These are phyloP conservation scores for Penicillium cosmopolitanum DNA, from an alignment of 495 filamentous ascomycete species.

Conservation along the genomic window DNA sequence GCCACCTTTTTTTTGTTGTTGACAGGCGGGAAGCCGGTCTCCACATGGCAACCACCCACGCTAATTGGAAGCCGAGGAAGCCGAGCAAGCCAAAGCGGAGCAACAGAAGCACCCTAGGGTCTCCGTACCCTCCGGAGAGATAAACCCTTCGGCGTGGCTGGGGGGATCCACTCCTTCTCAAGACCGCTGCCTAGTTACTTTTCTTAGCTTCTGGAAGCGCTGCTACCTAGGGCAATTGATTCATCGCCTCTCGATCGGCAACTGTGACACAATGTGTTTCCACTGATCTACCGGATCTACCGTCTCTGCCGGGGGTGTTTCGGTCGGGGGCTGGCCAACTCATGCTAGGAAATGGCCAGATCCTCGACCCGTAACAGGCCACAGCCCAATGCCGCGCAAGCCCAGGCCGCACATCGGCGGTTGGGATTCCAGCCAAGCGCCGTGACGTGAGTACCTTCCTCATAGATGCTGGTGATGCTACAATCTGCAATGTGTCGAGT, in stretches of 20 bases:
- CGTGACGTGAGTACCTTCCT: conserved; percentile 60
- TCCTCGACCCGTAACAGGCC: conserved; percentile 72
- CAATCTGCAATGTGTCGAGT: conserved; percentile 40
- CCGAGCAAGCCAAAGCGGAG: neutral
- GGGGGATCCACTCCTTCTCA: conserved; percentile 23
- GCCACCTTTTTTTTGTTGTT: conserved; percentile 16
- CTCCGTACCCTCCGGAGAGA: too few species aligned
- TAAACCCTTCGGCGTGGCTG: conserved; percentile 23
- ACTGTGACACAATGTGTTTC: conserved; percentile 11
- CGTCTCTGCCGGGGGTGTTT: conserved; percentile 8
- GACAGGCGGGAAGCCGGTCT: conserved; percentile 3
- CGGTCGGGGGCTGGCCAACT: conserved; percentile 12
- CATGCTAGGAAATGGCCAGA: conserved; percentile 51
- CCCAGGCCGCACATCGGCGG: conserved; percentile 63
- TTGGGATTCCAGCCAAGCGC: conserved; percentile 70
- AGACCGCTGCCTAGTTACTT: conserved; percentile 32
- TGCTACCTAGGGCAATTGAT: neutral
- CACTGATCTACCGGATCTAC: conserved; percentile 15
- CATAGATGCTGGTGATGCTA: conserved; percentile 55
- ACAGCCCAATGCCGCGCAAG: conserved; percentile 62
- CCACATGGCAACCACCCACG: conserved; percentile 22
- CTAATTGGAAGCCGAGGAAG: neutral
- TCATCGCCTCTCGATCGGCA: conserved; percentile 1
- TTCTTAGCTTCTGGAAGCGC: conserved; percentile 22
- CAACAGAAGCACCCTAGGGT: neutral